Base-by-base conservation (phyloP, 179 eudicot genomes). In the Beta lomatogona region DNA sequence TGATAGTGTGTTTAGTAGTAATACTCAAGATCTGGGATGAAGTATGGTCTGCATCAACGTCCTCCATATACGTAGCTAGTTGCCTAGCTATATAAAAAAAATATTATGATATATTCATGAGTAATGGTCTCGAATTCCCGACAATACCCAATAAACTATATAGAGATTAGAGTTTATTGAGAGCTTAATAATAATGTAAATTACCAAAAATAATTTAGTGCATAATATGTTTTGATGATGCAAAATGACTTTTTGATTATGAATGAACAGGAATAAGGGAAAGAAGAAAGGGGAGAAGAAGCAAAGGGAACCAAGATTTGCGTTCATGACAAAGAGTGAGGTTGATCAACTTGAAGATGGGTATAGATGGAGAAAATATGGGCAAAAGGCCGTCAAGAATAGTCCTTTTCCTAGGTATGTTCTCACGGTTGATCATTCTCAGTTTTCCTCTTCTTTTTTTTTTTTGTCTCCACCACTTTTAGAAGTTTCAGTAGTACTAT, bases 271-370 rank as follows among this genome's bases (percentile, higher is more conserved):
- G 75, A 75, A 58, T 58, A 89, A 85, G 75, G 77, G 79, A 46
- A 89, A 89, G 84, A 93, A 93, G 86, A 91, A 91, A 67, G 89
- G 83, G 21, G 92, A 86, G 81, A 93, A 92, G 87, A 92, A 90
- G 89, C 77, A 91, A 84, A 90, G 75, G 46, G 92, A 89, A 53
- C 88, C 92, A 31, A 73, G 96, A 75, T 89, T 90, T 79, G 95
- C 98, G 45, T 93, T 93, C 90, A 88, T 91, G 92, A 92, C 96
- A 31, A 92, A 92, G 85, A 93, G 94, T 70, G 94, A 92, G 55
- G 88, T 91, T 21, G 98, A 93, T 90, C 91, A 93, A 84, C 91
- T 93, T 53, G 98, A 93, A 89, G 97, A 93, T 85, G 95, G 95
- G 4, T 91, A 91, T 79, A 84, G 94, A 85, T 91, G 95, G 93